A percentile compares a stretch with the other conserved stretches of the same genome.
These are phyloP conservation scores for Talaromyces marneffei DNA, from an alignment of 2,329 filamentous ascomycete species.

Conservation along the genomic window DNA sequence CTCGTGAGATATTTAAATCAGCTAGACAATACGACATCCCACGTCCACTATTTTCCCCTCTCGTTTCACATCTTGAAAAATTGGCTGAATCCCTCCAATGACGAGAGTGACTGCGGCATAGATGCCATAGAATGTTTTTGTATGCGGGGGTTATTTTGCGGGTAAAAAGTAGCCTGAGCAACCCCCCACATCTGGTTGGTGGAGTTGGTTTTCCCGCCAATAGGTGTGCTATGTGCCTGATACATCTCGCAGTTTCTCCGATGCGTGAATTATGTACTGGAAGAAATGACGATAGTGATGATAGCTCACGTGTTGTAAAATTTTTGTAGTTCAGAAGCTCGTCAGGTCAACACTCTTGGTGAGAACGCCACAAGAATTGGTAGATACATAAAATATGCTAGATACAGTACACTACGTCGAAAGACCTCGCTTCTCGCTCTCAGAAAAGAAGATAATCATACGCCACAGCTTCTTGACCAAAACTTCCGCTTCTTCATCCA, in stretches of 20 bases:
- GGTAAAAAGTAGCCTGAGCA: neutral
- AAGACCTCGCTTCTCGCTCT: constrained; percentile 84
- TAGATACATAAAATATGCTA: neutral
- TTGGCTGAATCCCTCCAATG: neutral
- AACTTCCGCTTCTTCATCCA: constrained; percentile 91
- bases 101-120: neutral
- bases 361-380: neutral
- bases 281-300: neutral
- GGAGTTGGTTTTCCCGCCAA: neutral
- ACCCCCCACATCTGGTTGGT: neutral
- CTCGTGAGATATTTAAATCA: neutral
- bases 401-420: constrained; percentile 33
- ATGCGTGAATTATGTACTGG: neutral
- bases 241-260: neutral
- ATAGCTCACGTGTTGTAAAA: neutral
- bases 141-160: neutral
- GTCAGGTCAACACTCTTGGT: neutral
- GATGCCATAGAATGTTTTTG: neutral
- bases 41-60: neutral
- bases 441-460: constrained; percentile 96
- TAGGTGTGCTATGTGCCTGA: neutral
- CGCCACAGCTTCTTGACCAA: constrained; percentile 96
- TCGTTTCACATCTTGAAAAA: neutral
- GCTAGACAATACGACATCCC: neutral
- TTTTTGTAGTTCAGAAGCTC: neutral